A percentile compares a stretch with the other conserved stretches of the same genome.
phyloP scores from a whole-genome alignment of 441 rosid genomes.

The Hypseocharis bilobata region DNA sequence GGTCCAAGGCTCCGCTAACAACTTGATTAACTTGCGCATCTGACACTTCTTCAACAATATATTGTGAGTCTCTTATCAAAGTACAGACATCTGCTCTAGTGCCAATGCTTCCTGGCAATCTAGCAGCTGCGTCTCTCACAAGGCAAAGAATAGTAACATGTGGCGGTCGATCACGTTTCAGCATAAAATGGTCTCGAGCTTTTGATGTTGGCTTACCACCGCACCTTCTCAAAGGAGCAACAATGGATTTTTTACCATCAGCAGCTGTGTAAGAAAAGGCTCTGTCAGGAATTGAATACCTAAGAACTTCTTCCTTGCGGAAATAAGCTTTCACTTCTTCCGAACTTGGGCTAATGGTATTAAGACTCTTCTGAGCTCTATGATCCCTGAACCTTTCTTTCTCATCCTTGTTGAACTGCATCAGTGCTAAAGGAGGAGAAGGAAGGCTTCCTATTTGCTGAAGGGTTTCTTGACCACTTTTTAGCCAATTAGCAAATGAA shows the following conservation, averaged over 20 bases:
- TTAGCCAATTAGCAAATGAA: slow-evolving; percentile 95
- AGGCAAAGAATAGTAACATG: slow-evolving; percentile 97
- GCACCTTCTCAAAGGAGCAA: slow-evolving; percentile 96
- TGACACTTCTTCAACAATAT: slow-evolving; percentile 76
- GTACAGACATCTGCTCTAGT: slow-evolving; percentile 99
- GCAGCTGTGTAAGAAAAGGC: slow-evolving; percentile 95
- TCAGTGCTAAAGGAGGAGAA: slow-evolving; percentile 73
- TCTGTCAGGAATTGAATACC: slow-evolving; percentile 96
- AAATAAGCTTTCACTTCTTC: slow-evolving; percentile 89
- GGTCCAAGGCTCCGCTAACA: slow-evolving; percentile 97
- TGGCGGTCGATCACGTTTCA: slow-evolving; percentile 97
- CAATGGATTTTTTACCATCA: slow-evolving; percentile 91
- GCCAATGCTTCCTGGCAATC: slow-evolving; percentile 95
- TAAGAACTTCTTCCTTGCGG: slow-evolving; percentile 78
- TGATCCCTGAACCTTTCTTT: slow-evolving; percentile 95
- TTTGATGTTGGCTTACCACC: slow-evolving; percentile 99
- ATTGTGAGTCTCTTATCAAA: slow-evolving; percentile 86
- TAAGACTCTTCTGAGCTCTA: slow-evolving; percentile 97
- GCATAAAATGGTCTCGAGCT: slow-evolving; percentile 98
- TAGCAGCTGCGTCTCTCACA: slow-evolving; percentile 95
- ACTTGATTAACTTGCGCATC: slow-evolving; percentile 90
- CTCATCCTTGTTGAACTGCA: slow-evolving; percentile 83
- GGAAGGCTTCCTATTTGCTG: slow-evolving; percentile 95
- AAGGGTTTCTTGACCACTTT: slow-evolving; percentile 89
- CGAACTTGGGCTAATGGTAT: slow-evolving; percentile 65